Evolutionary conservation across 2,329 filamentous ascomycete genomes (phyloP).

Genomic region (Lecanoromycetidae sp.): DNA sequence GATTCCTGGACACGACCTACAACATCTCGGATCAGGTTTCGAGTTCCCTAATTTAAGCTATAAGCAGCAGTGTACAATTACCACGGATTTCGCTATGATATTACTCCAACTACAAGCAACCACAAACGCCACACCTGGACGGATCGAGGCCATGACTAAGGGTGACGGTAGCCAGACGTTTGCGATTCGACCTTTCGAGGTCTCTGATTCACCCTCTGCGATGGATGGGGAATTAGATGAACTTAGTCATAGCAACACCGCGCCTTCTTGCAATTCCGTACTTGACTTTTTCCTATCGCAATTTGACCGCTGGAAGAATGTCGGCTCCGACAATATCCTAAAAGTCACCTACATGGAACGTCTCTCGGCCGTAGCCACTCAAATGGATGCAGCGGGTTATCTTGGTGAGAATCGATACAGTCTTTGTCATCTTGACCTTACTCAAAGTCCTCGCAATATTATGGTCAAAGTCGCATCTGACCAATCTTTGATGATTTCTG

Average conservation of each 20-base stretch:
- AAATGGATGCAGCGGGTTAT: background rate
- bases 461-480: slow-evolving; percentile 15
- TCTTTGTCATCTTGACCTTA: slow-evolving; percentile 10
- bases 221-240: background rate
- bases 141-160: background rate
- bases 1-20: background rate
- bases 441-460: slow-evolving; percentile 19
- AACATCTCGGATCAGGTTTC: background rate
- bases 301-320: background rate
- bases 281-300: background rate
- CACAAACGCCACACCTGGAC: background rate
- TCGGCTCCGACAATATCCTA: background rate
- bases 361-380: background rate
- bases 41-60: background rate
- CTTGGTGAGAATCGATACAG: slow-evolving; percentile 1
- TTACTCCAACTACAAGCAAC: background rate
- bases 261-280: background rate
- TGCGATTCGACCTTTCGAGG: background rate
- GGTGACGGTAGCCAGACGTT: background rate
- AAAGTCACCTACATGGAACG: background rate
- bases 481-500: slow-evolving; percentile 17
- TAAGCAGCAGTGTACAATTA: background rate
- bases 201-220: background rate
- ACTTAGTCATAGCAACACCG: background rate
- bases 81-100: background rate